These are phyloP conservation scores for Canna indica DNA, from an alignment of 176 grass and related monocot genomes.

Conservation along the genomic window DNA sequence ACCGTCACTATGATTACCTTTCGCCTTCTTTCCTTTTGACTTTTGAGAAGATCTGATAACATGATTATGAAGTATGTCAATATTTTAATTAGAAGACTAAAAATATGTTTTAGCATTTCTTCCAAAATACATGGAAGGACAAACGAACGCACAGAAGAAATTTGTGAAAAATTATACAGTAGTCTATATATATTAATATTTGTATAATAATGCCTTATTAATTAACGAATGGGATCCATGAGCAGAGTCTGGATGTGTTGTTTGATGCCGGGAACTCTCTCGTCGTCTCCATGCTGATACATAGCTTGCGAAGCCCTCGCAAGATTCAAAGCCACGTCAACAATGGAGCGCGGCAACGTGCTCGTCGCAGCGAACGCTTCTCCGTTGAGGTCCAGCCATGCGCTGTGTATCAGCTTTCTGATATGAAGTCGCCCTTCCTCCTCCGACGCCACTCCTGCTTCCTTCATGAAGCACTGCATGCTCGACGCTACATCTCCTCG, in stretches of 20 bases:
- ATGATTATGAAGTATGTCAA: no score
- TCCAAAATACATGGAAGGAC: no score
- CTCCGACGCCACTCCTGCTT: neutral
- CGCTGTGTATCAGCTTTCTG: neutral
- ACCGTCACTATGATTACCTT: no score
- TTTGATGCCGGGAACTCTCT: neutral
- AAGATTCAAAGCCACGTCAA: neutral
- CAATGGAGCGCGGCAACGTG: neutral
- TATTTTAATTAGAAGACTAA: no score
- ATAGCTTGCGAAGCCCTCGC: neutral
- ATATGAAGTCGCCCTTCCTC: neutral
- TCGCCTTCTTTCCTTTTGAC: no score
- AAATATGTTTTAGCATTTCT: no score
- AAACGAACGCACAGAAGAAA: no score
- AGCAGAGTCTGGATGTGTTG: neutral
- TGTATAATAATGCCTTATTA: no score
- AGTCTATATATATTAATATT: no score
- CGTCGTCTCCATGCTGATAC: neutral
- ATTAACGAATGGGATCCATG: neutral
- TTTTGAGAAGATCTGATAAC: no score
- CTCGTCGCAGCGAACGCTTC: neutral
- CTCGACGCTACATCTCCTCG: neutral
- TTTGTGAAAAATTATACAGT: no score
- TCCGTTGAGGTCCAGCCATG: conserved; percentile 1
- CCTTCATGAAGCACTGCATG: conserved; percentile 11